phyloP scores from a whole-genome alignment of 305 asterid species.

The Euphrasia arctica region DNA sequence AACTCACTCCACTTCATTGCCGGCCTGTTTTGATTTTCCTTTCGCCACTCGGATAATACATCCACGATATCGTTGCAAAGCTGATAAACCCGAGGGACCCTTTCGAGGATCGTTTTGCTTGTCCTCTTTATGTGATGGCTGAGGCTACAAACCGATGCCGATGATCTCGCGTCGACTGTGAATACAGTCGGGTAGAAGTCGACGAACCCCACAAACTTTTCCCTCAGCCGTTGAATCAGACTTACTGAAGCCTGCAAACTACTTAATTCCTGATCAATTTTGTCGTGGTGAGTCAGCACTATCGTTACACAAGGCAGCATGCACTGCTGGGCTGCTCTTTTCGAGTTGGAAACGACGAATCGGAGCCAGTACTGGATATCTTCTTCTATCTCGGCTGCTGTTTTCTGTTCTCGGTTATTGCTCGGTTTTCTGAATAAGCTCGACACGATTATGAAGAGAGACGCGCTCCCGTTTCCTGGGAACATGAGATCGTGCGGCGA shows the following conservation, averaged over 20 bases:
- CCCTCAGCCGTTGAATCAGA: conserved; percentile 53
- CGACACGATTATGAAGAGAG: conserved; percentile 54
- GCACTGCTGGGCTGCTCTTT: conserved; percentile 70
- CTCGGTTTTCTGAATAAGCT: conserved; percentile 62
- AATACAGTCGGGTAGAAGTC: conserved; percentile 77
- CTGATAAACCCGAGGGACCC: conserved; percentile 76
- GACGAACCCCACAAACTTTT: conserved; percentile 59
- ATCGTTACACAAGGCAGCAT: conserved; percentile 73
- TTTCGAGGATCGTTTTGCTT: conserved; percentile 55
- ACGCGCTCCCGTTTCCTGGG: conserved; percentile 78
- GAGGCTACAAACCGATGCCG: conserved; percentile 70
- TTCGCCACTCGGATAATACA: conserved; percentile 59
- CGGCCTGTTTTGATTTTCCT: conserved; percentile 59
- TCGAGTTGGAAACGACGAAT: conserved; percentile 70
- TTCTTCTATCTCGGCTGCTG: conserved; percentile 57
- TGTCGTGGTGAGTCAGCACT: conserved; percentile 79
- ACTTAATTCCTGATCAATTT: conserved; percentile 47
- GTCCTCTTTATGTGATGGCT: conserved; percentile 61
- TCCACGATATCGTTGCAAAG: conserved; percentile 64
- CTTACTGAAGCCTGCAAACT: conserved; percentile 41
- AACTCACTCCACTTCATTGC: conserved; percentile 82
- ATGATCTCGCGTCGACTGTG: conserved; percentile 88
- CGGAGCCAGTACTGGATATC: conserved; percentile 85
- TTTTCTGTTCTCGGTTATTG: conserved; percentile 54
- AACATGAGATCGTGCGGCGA: conserved; percentile 79